These are phyloP conservation scores for Neophaeococcomyces mojaviensis DNA, from an alignment of 2,329 filamentous ascomycete species.

Conservation along the genomic window DNA sequence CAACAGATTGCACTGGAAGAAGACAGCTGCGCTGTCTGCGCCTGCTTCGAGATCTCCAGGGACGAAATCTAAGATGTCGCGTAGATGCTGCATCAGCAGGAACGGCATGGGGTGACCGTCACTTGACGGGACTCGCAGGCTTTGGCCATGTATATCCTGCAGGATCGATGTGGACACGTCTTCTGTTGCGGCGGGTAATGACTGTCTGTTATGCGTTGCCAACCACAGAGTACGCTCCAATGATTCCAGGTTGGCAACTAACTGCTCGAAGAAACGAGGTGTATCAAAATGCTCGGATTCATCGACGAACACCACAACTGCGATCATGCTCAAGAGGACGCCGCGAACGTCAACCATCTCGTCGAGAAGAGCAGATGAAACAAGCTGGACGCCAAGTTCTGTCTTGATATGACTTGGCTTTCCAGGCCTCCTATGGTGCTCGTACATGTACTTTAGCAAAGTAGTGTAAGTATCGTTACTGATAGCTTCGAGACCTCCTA, in stretches of 20 bases:
- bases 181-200: conserved; percentile 25
- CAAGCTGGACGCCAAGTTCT: conserved; percentile 47
- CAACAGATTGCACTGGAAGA: conserved; percentile 62
- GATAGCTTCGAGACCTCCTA: conserved; percentile 44
- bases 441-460: conserved; percentile 38
- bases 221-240: conserved; percentile 64
- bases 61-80: conserved; percentile 40
- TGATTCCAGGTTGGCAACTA: conserved; percentile 64
- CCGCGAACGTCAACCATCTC: conserved; percentile 64
- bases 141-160: conserved; percentile 37
- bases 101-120: conserved; percentile 35
- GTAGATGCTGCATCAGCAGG: conserved; percentile 35
- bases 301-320: conserved; percentile 80
- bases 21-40: conserved; percentile 55
- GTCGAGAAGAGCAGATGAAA: conserved; percentile 73
- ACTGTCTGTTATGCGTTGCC: conserved; percentile 38
- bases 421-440: neutral
- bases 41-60: conserved; percentile 44
- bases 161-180: conserved; percentile 31
- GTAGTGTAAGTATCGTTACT: conserved; percentile 46
- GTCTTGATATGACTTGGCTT: conserved; percentile 6
- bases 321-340: conserved; percentile 71
- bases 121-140: conserved; percentile 36
- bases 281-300: conserved; percentile 58
- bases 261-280: conserved; percentile 49